Percentiles rank a stretch among this genome's conserved stretches.
Evolutionary conservation across 1,284 basidiomycete species (phyloP).

Genomic region (Cystobasidium slooffiae): DNA sequence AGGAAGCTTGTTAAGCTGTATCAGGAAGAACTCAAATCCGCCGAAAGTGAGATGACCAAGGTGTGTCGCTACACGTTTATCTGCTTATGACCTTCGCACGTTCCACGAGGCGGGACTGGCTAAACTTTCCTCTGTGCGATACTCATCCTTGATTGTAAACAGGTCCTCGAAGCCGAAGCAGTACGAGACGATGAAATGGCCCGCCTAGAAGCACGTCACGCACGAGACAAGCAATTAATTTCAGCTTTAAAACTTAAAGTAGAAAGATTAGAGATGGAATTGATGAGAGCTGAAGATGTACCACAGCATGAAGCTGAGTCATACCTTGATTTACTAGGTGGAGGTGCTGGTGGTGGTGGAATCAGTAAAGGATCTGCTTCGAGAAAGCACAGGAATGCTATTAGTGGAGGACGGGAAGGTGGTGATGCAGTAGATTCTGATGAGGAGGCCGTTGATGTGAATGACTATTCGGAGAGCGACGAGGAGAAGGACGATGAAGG

Average conservation of each 20-base stretch:
- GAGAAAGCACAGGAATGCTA: not conserved
- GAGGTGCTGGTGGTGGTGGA: not conserved
- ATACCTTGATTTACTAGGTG: constrained; percentile 30
- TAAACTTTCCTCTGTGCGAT: too few relatives aligned
- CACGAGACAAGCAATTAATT: constrained; percentile 38
- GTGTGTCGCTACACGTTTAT: not conserved
- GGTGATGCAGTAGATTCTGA: not conserved
- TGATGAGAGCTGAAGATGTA: constrained; percentile 36
- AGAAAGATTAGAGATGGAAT: constrained; percentile 20
- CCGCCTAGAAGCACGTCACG: constrained; percentile 33
- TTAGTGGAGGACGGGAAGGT: not conserved
- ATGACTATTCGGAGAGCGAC: not conserved
- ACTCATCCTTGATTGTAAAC: not conserved
- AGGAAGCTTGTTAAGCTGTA: constrained; percentile 31
- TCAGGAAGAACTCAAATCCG: constrained; percentile 18
- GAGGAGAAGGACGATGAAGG: not conserved
- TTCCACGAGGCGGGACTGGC: not conserved
- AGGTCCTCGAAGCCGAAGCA: constrained; percentile 33
- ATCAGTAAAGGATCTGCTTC: not conserved
- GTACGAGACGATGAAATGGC: constrained; percentile 36
- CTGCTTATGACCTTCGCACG: not conserved
- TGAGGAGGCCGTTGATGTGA: not conserved
- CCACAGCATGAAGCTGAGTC: constrained; percentile 35
- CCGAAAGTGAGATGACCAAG: constrained; percentile 22
- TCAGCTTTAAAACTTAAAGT: constrained; percentile 28